These are phyloP conservation scores for Fusarium hostae DNA, from an alignment of 2,329 filamentous ascomycete species.

Conservation along the genomic window DNA sequence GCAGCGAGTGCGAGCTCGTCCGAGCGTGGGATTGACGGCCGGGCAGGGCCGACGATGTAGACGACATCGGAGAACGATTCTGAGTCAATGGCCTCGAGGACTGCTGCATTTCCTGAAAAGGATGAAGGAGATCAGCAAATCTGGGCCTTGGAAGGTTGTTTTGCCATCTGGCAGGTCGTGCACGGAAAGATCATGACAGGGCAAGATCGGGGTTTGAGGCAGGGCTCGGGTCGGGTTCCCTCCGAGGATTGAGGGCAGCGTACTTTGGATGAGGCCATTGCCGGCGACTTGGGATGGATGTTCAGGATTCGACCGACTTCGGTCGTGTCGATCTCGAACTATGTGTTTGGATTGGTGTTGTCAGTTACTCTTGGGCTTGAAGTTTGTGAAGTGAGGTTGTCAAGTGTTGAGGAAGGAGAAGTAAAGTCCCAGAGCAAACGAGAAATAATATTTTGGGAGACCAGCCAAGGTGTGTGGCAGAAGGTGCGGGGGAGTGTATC, in stretches of 20 bases:
- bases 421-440: slow-evolving; percentile 46
- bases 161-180: slow-evolving; percentile 47
- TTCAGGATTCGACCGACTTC: slow-evolving; percentile 49
- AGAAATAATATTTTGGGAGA: slow-evolving; percentile 56
- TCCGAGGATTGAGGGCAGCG: slow-evolving; percentile 42
- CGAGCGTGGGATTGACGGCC: slow-evolving; percentile 74
- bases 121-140: slow-evolving; percentile 49
- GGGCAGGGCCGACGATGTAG: slow-evolving; percentile 68
- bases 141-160: slow-evolving; percentile 47
- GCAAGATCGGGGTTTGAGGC: slow-evolving; percentile 19
- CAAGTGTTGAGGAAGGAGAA: slow-evolving; percentile 40
- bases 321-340: slow-evolving; percentile 48
- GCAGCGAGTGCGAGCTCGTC: slow-evolving; percentile 83
- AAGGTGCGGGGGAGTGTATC: slow-evolving; percentile 43
- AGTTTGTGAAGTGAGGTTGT: slow-evolving; percentile 27
- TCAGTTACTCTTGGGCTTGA: slow-evolving; percentile 31
- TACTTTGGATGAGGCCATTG: slow-evolving; percentile 74
- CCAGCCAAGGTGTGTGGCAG: slow-evolving; percentile 45
- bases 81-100: slow-evolving; percentile 75
- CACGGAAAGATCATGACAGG: slow-evolving; percentile 39
- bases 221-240: slow-evolving; percentile 38
- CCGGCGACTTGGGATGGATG: slow-evolving; percentile 51
- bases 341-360: slow-evolving; percentile 37
- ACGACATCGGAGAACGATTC: slow-evolving; percentile 69
- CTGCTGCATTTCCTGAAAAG: slow-evolving; percentile 69